These are phyloP conservation scores for Aethionema arabicum DNA, from an alignment of 345 rosid species.

Conservation along the genomic window DNA sequence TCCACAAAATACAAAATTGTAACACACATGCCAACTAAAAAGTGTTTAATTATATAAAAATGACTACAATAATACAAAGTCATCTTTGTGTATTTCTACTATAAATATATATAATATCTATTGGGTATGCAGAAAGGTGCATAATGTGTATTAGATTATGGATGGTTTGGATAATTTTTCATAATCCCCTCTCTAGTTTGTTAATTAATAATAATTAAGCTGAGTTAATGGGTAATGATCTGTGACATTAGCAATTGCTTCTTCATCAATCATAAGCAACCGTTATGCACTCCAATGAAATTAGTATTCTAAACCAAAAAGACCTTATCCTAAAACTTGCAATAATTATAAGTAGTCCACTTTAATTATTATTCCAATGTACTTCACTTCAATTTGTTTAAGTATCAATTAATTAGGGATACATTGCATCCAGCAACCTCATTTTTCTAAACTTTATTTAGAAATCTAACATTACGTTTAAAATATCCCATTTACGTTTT, in stretches of 20 bases:
- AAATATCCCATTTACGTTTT: not conserved
- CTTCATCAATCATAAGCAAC: slow-evolving; percentile 37
- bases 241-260: slow-evolving; percentile 29
- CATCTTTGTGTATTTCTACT: slow-evolving; percentile 1
- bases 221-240: slow-evolving; percentile 32
- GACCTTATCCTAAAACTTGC: slow-evolving; percentile 26
- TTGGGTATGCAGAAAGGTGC: slow-evolving; percentile 16
- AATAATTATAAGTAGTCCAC: slow-evolving; percentile 6
- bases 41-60: slow-evolving; percentile 16
- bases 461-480: not conserved
- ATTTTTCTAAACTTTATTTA: not conserved
- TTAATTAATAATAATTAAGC: slow-evolving; percentile 23
- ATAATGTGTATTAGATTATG: slow-evolving; percentile 20
- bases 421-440: not conserved
- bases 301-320: slow-evolving; percentile 21
- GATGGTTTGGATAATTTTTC: slow-evolving; percentile 27
- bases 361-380: slow-evolving; percentile 4
- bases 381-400: slow-evolving; percentile 7
- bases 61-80: not conserved
- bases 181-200: slow-evolving; percentile 1
- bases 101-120: no score
- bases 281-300: slow-evolving; percentile 5
- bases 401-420: slow-evolving; percentile 2
- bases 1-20: slow-evolving; percentile 23
- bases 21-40: slow-evolving; percentile 37